Evolutionary conservation across 2,329 filamentous ascomycete genomes (phyloP), one percentile per base, ranked within the genome.

Genomic region (Fusarium hostae): DNA sequence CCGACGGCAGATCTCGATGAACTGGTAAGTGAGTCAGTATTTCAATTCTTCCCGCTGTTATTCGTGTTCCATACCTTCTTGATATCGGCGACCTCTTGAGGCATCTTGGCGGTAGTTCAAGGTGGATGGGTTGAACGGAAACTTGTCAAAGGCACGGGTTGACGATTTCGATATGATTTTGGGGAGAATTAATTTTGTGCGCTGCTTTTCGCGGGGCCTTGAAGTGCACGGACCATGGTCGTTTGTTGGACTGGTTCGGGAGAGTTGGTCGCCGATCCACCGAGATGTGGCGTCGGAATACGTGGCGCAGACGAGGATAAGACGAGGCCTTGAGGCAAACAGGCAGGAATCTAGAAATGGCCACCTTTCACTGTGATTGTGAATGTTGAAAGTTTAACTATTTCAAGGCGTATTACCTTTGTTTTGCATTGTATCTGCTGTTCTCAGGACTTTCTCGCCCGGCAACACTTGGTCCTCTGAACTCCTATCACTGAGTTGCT

Each of bases 1-100:
- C 86, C 96, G 93, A 87, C 95, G 93, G 92, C 94, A 97, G 91
- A 99, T 97, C 92, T 98, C 96, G 86, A 99, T 97, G 94, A 99
- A 99, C 90, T 97, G 85, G 85, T 84, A 66, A 37, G 64, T 32
- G n/a, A 40, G 78, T 82, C 73, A 83, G 81, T 78, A 69, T 63
- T 72, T 73, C 52, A 16, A 41, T 22, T 16, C 10, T 9, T 41
- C 35, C 35, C 51, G 16, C 43, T 16, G 16, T 4, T 9, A 32
- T n/a, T 44, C 41, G n/a, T 5, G 22, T 20, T 9, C 9, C 84
- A 68, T 82, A 91, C 89, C 87, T 90, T 88, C 88, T 99, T 98
- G 91, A 98, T 98, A 85, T 98, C 96, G 84, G 91, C 93, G 86
- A 98, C 92, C 93, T 98, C 94, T 83, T 91, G 90, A 91, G 96